These are phyloP conservation scores for Hydrangea macrophylla DNA, from an alignment of 148 eudicot genomes.

Conservation along the genomic window DNA sequence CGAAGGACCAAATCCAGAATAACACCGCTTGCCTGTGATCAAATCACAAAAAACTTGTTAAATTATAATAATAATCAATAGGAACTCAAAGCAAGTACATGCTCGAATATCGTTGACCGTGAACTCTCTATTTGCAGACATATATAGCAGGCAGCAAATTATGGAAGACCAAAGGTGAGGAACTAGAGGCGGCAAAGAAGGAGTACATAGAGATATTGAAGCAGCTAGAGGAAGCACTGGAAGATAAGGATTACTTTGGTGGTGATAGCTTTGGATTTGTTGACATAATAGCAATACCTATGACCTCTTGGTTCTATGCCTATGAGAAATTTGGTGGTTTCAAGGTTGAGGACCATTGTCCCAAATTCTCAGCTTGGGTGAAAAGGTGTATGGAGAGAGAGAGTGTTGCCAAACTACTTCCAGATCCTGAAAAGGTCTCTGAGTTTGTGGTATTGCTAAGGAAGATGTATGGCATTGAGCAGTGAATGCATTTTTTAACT, in stretches of 20 bases:
- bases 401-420: conserved; percentile 25
- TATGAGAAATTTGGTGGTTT: conserved; percentile 32
- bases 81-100: too few relatives aligned
- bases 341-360: conserved; percentile 32
- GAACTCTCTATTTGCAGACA: too few relatives aligned
- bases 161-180: conserved; percentile 26
- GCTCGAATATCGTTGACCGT: too few relatives aligned
- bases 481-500: neutral
- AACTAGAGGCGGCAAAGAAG: conserved; percentile 30
- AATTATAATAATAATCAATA: too few relatives aligned
- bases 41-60: too few relatives aligned
- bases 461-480: conserved; percentile 33
- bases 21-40: too few relatives aligned
- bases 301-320: conserved; percentile 32
- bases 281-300: conserved; percentile 23
- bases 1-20: too few relatives aligned
- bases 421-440: conserved; percentile 21
- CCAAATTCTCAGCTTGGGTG: conserved; percentile 30
- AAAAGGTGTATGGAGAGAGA: conserved; percentile 27
- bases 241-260: conserved; percentile 26
- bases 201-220: conserved; percentile 33
- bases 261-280: conserved; percentile 36
- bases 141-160: conserved; percentile 28
- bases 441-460: conserved; percentile 26
- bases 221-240: conserved; percentile 31